Conservation (phyloP, 345 rosid species). For the Litchi chinensis region DNA sequence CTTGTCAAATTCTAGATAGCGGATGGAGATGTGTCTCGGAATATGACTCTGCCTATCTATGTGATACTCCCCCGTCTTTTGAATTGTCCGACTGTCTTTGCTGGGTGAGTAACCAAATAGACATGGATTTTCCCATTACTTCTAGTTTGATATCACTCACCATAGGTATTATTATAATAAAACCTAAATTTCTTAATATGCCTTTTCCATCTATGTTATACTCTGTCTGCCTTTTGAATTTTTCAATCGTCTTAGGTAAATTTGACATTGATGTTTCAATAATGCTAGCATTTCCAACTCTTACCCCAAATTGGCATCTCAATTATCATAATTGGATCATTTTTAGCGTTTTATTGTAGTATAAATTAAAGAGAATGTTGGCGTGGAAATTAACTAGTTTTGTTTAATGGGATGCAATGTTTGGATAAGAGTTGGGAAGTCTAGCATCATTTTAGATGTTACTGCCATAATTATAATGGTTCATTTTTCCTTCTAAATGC, state of each 20-base stretch:
- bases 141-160: not conserved
- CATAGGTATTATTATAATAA: not conserved
- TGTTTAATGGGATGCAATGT: not conserved
- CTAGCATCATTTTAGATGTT: not conserved
- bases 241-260: not conserved
- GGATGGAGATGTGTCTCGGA: constrained; percentile 87
- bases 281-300: not conserved
- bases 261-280: constrained; percentile 1
- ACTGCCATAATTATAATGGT: not conserved
- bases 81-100: constrained; percentile 82
- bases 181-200: not conserved
- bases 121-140: not conserved
- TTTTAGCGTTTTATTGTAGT: not conserved
- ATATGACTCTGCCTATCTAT: constrained; percentile 70
- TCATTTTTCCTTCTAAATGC: constrained; percentile 1
- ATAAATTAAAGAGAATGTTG: not conserved
- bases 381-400: not conserved
- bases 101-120: constrained; percentile 58
- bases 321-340: not conserved
- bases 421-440: not conserved
- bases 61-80: constrained; percentile 85
- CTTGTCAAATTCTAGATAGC: constrained; percentile 55
- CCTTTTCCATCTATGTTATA: not conserved
- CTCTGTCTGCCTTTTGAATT: not conserved
- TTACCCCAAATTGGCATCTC: not conserved